These are phyloP conservation scores for Papilionanthe hybrid DNA, from an alignment of 116 monocot species.

Conservation along the genomic window DNA sequence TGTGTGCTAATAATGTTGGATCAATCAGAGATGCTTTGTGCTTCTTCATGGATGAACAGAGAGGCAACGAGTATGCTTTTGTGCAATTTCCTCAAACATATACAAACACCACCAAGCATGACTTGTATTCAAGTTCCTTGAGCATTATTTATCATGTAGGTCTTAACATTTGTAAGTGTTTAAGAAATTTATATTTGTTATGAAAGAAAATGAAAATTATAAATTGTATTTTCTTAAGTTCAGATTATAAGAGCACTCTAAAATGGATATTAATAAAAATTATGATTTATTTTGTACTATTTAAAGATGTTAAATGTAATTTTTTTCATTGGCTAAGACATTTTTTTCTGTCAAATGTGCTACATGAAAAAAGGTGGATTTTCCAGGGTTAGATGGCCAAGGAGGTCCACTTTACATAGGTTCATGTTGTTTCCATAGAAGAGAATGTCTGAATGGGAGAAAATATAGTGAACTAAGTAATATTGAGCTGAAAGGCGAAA, in stretches of 20 bases:
- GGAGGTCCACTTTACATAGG: slow-evolving; percentile 51
- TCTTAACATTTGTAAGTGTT: background rate
- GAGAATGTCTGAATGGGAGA: slow-evolving; percentile 38
- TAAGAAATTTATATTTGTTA: no score
- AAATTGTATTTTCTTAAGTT: background rate
- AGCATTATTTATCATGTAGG: slow-evolving; percentile 20
- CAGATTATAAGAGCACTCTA: background rate
- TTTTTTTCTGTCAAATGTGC: background rate
- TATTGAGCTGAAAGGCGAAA: slow-evolving; percentile 23
- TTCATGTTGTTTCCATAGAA: slow-evolving; percentile 63
- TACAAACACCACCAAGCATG: slow-evolving; percentile 38
- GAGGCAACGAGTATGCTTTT: slow-evolving; percentile 35
- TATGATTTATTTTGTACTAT: background rate
- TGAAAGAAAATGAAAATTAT: no score
- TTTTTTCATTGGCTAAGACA: background rate
- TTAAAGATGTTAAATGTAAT: background rate
- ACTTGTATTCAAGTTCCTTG: slow-evolving; percentile 37
- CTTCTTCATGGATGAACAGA: slow-evolving; percentile 62
- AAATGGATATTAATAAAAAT: background rate
- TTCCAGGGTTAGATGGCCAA: slow-evolving; percentile 28
- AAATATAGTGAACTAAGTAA: slow-evolving; percentile 25
- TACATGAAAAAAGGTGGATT: slow-evolving; percentile 34
- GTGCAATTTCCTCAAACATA: slow-evolving; percentile 59
- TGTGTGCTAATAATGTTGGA: slow-evolving; percentile 55
- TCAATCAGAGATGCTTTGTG: slow-evolving; percentile 52